These are phyloP conservation scores for Picea glauca DNA, from an alignment of 75 land plant species.

Conservation along the genomic window DNA sequence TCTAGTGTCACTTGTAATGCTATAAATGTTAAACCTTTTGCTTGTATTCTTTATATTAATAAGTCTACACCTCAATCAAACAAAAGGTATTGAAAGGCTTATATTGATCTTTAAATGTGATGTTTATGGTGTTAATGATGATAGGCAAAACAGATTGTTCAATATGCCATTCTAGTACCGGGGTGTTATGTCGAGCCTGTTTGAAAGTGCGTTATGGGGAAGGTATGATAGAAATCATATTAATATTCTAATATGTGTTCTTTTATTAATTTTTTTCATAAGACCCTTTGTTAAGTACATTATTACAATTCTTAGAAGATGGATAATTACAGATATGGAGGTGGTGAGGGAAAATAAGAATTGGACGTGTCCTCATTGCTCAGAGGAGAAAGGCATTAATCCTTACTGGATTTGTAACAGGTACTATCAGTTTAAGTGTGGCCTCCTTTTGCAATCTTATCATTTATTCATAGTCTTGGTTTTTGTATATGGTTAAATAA, in stretches of 20 bases:
- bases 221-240: conserved; percentile 26
- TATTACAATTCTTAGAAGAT: background rate
- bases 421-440: conserved; percentile 15
- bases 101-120: background rate
- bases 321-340: conserved; percentile 35
- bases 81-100: background rate
- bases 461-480: background rate
- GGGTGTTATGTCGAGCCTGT: conserved; percentile 59
- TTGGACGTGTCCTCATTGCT: conserved; percentile 62
- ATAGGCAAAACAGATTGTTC: conserved; percentile 62
- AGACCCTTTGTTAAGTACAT: background rate
- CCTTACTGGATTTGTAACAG: conserved; percentile 65
- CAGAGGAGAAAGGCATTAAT: conserved; percentile 43
- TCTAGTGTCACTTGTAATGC: background rate
- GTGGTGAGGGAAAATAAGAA: conserved; percentile 35
- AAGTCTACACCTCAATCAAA: background rate
- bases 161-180: conserved; percentile 50
- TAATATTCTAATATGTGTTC: background rate
- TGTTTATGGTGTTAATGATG: background rate
- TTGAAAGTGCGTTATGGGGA: conserved; percentile 59
- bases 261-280: background rate
- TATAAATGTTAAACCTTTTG: background rate
- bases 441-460: background rate
- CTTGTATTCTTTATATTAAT: background rate
- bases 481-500: too few species aligned